Evolutionary conservation across 768 basidiomycete genomes (phyloP).

Genomic region (Podaxis pistillaris): DNA sequence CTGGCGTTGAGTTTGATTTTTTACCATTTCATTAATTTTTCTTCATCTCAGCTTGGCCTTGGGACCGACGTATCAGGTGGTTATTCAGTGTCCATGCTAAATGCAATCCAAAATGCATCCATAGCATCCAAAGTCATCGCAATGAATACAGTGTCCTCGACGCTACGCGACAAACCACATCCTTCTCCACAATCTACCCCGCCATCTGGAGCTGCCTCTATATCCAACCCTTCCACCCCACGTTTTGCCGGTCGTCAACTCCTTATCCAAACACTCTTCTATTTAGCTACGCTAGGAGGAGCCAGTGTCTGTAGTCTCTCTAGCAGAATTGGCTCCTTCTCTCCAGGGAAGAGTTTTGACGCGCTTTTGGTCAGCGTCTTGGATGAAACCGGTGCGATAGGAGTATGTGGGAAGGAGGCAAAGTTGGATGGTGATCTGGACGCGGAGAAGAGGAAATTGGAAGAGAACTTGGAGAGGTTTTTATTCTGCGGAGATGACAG

Average conservation of each 20-base stretch:
- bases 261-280: conserved; percentile 71
- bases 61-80: conserved; percentile 95
- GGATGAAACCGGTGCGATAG: conserved; percentile 45
- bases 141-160: conserved; percentile 32
- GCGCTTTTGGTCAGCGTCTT: conserved; percentile 72
- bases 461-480: conserved; percentile 75
- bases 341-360: conserved; percentile 84
- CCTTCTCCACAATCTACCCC: conserved; percentile 14
- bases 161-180: not conserved
- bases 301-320: conserved; percentile 78
- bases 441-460: conserved; percentile 38
- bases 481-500: conserved; percentile 85
- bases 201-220: not conserved
- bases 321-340: conserved; percentile 72
- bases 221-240: not conserved
- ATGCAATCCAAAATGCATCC: conserved; percentile 70
- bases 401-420: conserved; percentile 33
- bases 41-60: conserved; percentile 70
- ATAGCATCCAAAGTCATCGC: conserved; percentile 77
- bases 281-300: conserved; percentile 91
- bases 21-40: not conserved
- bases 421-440: conserved; percentile 15
- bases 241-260: conserved; percentile 62
- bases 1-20: not conserved
- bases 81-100: conserved; percentile 77